Percentiles rank a stretch among this genome's conserved stretches.
Conservation (phyloP, 2,329 filamentous ascomycete genomes). For the Geosmithia morbida region DNA sequence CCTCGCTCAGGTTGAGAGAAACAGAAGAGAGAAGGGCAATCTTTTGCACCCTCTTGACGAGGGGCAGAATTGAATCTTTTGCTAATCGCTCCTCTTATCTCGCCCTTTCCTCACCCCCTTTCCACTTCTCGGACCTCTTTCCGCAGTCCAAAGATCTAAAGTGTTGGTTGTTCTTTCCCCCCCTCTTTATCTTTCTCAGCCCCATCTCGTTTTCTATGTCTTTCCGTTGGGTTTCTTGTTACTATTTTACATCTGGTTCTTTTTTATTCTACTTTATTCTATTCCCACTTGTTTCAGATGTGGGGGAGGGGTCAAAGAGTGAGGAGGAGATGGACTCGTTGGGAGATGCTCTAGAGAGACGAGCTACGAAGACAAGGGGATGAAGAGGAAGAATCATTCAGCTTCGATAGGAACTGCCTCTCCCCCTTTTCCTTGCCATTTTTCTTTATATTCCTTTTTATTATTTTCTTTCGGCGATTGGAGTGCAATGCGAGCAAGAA, state of each 20-base stretch:
- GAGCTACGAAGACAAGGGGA: too few species aligned
- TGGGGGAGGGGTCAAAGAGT: constrained; percentile 17
- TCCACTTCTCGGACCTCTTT: not conserved
- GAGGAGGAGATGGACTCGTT: not conserved
- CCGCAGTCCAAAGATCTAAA: not conserved
- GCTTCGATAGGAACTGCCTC: constrained; percentile 1
- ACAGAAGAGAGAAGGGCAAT: too few species aligned
- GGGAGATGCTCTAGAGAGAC: too few species aligned
- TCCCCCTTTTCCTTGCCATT: not conserved
- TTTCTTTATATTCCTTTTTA: not conserved
- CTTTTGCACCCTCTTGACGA: too few species aligned
- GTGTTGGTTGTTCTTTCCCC: not conserved
- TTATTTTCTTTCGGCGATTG: constrained; percentile 27
- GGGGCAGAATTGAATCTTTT: too few species aligned
- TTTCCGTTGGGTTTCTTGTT: constrained; percentile 2
- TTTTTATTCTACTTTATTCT: not conserved
- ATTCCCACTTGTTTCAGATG: constrained; percentile 22
- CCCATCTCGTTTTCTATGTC: constrained; percentile 2
- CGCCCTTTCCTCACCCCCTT: too few species aligned
- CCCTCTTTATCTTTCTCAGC: constrained; percentile 2
- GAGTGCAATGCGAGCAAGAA: constrained; percentile 29
- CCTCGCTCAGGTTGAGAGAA: too few species aligned
- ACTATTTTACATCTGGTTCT: constrained; percentile 1
- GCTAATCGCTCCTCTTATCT: too few species aligned
- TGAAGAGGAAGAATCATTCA: not conserved